A percentile compares a stretch with the other conserved stretches of the same genome.
phyloP scores from a whole-genome alignment of 2,329 filamentous ascomycete species.

The Venturia aucupariae region DNA sequence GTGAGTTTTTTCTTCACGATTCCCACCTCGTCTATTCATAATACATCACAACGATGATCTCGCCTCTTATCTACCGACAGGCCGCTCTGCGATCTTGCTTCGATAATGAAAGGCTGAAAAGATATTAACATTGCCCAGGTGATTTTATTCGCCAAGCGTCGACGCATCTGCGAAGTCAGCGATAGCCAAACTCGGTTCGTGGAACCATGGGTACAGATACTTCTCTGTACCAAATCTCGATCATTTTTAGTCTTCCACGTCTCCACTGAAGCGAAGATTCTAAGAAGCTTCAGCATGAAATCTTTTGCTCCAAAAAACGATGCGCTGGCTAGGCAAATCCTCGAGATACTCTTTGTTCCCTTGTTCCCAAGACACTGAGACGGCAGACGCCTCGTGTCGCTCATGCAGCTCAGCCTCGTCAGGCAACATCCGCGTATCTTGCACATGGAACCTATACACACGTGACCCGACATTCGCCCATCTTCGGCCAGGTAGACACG shows the following conservation, averaged over 20 bases:
- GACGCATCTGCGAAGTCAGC: constrained; percentile 21
- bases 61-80: neutral
- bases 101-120: constrained; percentile 26
- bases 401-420: neutral
- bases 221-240: neutral
- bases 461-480: neutral
- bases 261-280: neutral
- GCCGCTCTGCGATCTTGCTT: constrained; percentile 19
- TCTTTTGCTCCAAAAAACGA: neutral
- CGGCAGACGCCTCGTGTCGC: neutral
- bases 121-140: constrained; percentile 28
- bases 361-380: neutral
- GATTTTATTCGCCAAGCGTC: constrained; percentile 29
- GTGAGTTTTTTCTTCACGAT: neutral
- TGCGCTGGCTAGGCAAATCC: neutral
- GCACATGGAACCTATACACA: neutral
- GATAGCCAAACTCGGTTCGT: constrained; percentile 15
- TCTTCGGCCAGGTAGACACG: neutral
- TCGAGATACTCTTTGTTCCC: neutral
- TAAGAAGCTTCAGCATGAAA: neutral
- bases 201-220: neutral
- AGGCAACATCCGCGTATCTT: neutral
- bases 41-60: neutral
- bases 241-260: neutral
- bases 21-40: neutral